phyloP scores from a whole-genome alignment of 2,329 filamentous ascomycete species.

The Cordyceps javanica region DNA sequence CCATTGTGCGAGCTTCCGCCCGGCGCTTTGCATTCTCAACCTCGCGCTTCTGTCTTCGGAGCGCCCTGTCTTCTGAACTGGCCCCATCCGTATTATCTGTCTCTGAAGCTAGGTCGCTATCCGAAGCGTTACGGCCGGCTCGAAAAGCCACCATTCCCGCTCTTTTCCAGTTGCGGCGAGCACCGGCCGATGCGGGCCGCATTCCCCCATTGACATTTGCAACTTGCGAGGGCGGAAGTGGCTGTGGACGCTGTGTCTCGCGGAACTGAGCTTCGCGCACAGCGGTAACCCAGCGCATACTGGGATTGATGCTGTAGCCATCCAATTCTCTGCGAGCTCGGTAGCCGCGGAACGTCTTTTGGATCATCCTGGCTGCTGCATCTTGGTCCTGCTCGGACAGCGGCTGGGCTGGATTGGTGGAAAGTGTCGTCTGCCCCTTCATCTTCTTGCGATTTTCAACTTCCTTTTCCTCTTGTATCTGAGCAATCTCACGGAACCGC shows the following conservation, averaged over 20 bases:
- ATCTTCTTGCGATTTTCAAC: slow-evolving; percentile 36
- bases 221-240: slow-evolving; percentile 19
- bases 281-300: slow-evolving; percentile 65
- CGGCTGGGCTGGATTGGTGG: slow-evolving; percentile 20
- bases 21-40: slow-evolving; percentile 52
- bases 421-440: slow-evolving; percentile 30
- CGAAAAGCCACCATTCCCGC: slow-evolving; percentile 63
- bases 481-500: slow-evolving; percentile 42
- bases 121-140: slow-evolving; percentile 59
- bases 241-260: slow-evolving; percentile 41
- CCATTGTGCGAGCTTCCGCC: slow-evolving; percentile 71
- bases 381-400: slow-evolving; percentile 20
- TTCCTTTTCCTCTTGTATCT: slow-evolving; percentile 42
- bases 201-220: background rate
- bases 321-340: slow-evolving; percentile 63
- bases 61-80: slow-evolving; percentile 32
- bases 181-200: slow-evolving; percentile 17
- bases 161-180: slow-evolving; percentile 70
- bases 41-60: slow-evolving; percentile 33
- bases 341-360: slow-evolving; percentile 74
- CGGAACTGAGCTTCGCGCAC: slow-evolving; percentile 51
- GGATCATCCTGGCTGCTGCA: slow-evolving; percentile 51
- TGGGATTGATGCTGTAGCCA: slow-evolving; percentile 63
- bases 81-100: slow-evolving; percentile 27
- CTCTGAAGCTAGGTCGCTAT: slow-evolving; percentile 36